A percentile compares a stretch with the other conserved stretches of the same genome.
Evolutionary conservation across 495 filamentous ascomycete genomes (phyloP).

Genomic region (Penicillium daleae): DNA sequence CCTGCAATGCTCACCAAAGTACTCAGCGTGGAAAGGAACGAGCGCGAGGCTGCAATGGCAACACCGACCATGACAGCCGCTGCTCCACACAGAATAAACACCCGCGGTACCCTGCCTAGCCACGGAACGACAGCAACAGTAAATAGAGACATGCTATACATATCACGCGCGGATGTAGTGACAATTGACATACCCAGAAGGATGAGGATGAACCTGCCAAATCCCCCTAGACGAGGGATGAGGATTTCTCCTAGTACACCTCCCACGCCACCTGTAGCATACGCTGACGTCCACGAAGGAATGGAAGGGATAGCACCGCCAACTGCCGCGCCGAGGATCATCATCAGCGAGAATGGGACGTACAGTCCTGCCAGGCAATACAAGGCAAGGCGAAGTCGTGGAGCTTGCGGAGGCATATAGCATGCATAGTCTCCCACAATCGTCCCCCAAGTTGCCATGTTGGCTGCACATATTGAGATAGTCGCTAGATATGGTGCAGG

Average conservation of each 20-base stretch:
- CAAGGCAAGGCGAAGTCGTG: background rate
- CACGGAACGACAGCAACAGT: background rate
- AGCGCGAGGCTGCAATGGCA: slow-evolving; percentile 1
- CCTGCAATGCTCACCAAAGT: slow-evolving; percentile 1
- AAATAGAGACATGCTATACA: background rate
- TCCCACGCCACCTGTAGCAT: background rate
- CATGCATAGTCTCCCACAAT: slow-evolving; percentile 1
- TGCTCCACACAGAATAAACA: background rate
- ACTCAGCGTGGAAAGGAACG: background rate
- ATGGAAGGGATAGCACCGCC: background rate
- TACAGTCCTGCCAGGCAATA: background rate
- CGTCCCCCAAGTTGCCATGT: background rate
- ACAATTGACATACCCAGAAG: background rate
- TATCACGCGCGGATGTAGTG: background rate
- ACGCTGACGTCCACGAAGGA: background rate
- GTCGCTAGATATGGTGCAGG: background rate
- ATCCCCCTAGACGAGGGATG: background rate
- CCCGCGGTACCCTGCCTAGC: background rate
- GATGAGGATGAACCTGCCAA: background rate
- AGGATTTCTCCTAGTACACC: background rate
- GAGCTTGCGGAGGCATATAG: background rate
- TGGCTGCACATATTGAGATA: slow-evolving; percentile 4
- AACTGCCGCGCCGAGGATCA: background rate
- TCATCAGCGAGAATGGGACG: background rate
- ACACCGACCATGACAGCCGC: background rate